Evolutionary conservation across 371 early-diverging fungal species (phyloP).

Genomic region (Rozella allomycis): DNA sequence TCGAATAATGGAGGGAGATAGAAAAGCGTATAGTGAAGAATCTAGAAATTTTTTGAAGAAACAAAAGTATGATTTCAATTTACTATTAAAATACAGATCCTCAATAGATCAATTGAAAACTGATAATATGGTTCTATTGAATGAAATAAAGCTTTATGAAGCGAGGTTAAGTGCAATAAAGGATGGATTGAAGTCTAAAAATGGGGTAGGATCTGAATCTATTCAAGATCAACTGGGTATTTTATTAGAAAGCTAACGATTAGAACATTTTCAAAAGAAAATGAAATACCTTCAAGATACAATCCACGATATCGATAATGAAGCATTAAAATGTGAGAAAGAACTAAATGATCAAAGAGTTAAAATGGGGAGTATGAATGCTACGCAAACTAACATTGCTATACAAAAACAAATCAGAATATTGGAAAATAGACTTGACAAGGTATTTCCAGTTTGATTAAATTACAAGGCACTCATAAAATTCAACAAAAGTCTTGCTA

Average conservation of each 20-base stretch:
- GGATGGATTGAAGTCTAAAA: conserved; percentile 22
- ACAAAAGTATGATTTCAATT: conserved; percentile 14
- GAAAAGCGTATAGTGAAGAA: conserved; percentile 32
- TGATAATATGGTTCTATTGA: conserved; percentile 19
- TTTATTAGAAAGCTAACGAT: conserved; percentile 11
- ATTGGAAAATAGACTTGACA: conserved; percentile 30
- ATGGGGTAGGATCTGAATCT: conserved; percentile 11
- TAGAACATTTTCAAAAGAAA: too few species aligned
- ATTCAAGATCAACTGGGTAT: conserved; percentile 4
- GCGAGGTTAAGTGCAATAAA: conserved; percentile 18
- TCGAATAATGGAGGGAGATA: conserved; percentile 35
- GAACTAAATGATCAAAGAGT: conserved; percentile 2
- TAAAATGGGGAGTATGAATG: conserved; percentile 14
- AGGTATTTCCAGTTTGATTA: conserved; percentile 6
- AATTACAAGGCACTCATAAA: conserved; percentile 18
- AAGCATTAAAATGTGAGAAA: conserved; percentile 12
- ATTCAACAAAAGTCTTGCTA: conserved; percentile 27
- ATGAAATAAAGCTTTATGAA: conserved; percentile 20
- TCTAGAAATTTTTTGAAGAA: conserved; percentile 21
- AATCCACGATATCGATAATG: conserved; percentile 8
- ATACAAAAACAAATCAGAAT: conserved; percentile 25
- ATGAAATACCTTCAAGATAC: too few species aligned
- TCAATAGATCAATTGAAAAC: conserved; percentile 22
- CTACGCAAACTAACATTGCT: conserved; percentile 16
- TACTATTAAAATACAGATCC: conserved; percentile 5